phyloP scores from a whole-genome alignment of 768 basidiomycete genomes.

The Leccinum barrowsii region DNA sequence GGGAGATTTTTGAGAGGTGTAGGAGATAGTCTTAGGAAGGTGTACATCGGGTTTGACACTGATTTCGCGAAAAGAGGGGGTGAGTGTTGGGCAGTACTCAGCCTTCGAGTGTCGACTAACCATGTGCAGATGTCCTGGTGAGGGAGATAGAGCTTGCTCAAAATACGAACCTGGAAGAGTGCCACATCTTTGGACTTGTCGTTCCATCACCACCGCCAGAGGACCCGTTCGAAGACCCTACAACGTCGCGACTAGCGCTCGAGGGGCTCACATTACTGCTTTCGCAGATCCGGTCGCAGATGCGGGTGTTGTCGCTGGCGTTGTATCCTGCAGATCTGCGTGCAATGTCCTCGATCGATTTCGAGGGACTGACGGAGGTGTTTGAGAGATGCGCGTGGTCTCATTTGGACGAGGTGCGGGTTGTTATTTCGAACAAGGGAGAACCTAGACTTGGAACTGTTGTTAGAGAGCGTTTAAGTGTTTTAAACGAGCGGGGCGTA shows the following conservation, averaged over 20 bases:
- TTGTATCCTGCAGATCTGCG: conserved; percentile 31
- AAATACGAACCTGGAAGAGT: conserved; percentile 25
- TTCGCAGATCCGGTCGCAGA: conserved; percentile 24
- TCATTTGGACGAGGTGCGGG: conserved; percentile 22
- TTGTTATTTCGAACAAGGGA: conserved; percentile 31
- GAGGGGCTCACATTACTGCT: conserved; percentile 26
- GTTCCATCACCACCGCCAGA: conserved; percentile 28
- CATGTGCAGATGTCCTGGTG: conserved; percentile 21
- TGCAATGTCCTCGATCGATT: conserved; percentile 27
- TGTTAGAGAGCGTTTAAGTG: conserved; percentile 21
- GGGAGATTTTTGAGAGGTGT: conserved; percentile 24
- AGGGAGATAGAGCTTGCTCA: conserved; percentile 25
- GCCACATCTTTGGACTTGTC: conserved; percentile 32
- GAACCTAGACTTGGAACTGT: conserved; percentile 24
- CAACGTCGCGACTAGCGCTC: conserved; percentile 12
- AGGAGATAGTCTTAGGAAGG: conserved; percentile 22
- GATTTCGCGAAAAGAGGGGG: conserved; percentile 31
- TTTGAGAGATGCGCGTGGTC: conserved; percentile 25
- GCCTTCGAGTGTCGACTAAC: conserved; percentile 6
- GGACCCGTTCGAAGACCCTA: conserved; percentile 19
- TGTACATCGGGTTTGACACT: conserved; percentile 28
- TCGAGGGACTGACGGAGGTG: conserved; percentile 25
- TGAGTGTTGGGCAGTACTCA: conserved; percentile 9
- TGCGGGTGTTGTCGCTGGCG: conserved; percentile 31
- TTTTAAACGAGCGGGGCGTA: conserved; percentile 25